Evolutionary conservation across 1,284 basidiomycete genomes (phyloP).

Genomic region (Microbotryum silenes-acaulis): DNA sequence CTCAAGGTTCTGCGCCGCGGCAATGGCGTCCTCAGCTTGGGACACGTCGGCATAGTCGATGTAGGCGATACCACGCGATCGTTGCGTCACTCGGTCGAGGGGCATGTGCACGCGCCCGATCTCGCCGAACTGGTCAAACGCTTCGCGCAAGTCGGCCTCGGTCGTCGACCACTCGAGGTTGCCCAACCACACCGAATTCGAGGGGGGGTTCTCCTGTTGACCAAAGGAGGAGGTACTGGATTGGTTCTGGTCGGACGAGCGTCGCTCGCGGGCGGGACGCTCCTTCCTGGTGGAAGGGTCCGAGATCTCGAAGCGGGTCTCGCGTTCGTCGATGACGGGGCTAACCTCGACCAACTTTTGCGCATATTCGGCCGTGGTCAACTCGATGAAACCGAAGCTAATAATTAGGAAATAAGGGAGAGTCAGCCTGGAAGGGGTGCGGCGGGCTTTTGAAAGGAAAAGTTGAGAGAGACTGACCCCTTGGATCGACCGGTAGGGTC

Average conservation of each 20-base stretch:
- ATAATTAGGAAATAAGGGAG: neutral
- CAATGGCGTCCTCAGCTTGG: constrained; percentile 71
- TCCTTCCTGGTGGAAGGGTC: constrained; percentile 47
- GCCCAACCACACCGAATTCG: constrained; percentile 75
- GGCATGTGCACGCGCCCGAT: constrained; percentile 69
- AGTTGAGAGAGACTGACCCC: constrained; percentile 44
- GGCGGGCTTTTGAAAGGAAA: too few relatives aligned
- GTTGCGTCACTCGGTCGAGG: constrained; percentile 82
- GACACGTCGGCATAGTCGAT: constrained; percentile 80
- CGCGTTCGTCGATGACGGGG: constrained; percentile 80
- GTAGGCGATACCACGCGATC: constrained; percentile 91
- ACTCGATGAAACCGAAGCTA: constrained; percentile 85
- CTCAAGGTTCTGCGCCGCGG: constrained; percentile 38
- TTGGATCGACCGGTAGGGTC: constrained; percentile 79
- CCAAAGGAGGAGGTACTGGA: constrained; percentile 35
- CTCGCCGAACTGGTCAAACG: constrained; percentile 79
- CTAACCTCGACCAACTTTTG: constrained; percentile 64
- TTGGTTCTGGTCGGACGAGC: constrained; percentile 43
- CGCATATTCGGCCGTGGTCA: constrained; percentile 54
- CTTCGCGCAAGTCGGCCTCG: constrained; percentile 81
- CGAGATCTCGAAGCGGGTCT: constrained; percentile 76
- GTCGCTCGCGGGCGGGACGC: constrained; percentile 61
- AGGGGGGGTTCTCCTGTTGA: constrained; percentile 46
- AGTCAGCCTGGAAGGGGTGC: neutral
- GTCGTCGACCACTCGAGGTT: constrained; percentile 72